phyloP scores from a whole-genome alignment of 768 basidiomycete species.

The Tulasnella sp. region DNA sequence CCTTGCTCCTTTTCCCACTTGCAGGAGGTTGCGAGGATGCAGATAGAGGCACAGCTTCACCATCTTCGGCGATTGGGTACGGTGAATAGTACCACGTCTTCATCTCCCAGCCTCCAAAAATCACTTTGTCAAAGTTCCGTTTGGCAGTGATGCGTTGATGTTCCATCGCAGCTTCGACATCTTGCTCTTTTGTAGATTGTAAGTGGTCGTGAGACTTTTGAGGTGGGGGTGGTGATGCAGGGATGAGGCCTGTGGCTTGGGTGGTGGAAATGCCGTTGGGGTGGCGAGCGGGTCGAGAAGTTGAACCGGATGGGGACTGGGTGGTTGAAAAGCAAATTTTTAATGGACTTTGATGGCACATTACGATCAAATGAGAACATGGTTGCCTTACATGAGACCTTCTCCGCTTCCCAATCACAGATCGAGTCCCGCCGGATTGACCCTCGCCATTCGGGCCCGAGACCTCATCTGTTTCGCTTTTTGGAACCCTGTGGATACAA shows the following conservation, averaged over 20 bases:
- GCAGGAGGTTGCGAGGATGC: background rate
- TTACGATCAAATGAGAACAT: background rate
- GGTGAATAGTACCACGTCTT: constrained; percentile 95
- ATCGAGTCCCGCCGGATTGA: background rate
- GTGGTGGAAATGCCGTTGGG: background rate
- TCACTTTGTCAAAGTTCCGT: constrained; percentile 80
- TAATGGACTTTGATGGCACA: background rate
- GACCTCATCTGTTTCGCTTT: background rate
- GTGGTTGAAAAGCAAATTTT: background rate
- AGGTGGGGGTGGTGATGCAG: background rate
- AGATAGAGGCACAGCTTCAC: constrained; percentile 33
- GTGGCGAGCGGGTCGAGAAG: background rate
- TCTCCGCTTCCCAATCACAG: background rate
- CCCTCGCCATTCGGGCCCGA: background rate
- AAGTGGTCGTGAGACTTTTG: constrained; percentile 3
- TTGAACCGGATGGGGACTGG: background rate
- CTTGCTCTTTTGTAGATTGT: constrained; percentile 8
- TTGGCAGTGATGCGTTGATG: constrained; percentile 60
- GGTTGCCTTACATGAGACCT: constrained; percentile 8
- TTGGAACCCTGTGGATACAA: constrained; percentile 31
- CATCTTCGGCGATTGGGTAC: constrained; percentile 64
- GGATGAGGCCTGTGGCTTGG: background rate
- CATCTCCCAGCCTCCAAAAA: constrained; percentile 79
- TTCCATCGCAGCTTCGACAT: constrained; percentile 45
- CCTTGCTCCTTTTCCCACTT: background rate